Evolutionary conservation across 129 eudicot species (phyloP).

Genomic region (Arctium lappa): DNA sequence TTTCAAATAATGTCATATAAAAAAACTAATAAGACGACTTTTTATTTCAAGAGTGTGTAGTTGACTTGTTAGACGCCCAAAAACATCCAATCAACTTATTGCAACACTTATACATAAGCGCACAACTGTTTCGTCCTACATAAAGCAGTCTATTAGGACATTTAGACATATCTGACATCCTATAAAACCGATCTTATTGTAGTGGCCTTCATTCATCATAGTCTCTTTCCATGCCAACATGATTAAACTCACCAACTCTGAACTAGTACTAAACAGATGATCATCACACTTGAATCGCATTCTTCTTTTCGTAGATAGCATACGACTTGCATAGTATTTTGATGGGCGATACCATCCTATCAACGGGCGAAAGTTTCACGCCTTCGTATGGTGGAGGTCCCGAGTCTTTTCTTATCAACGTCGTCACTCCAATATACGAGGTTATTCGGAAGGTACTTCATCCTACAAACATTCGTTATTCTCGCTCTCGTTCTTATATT

Average conservation of each 20-base stretch:
- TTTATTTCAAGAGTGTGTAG: too few species aligned
- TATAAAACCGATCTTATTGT: not conserved
- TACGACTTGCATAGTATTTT: slow-evolving; percentile 84
- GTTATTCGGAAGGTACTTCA: slow-evolving; percentile 71
- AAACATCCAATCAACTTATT: not conserved
- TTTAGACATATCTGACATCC: not conserved
- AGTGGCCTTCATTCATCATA: too few species aligned
- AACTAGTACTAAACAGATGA: not conserved
- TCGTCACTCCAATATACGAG: slow-evolving; percentile 66
- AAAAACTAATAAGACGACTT: too few species aligned
- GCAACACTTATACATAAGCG: not conserved
- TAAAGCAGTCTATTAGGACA: not conserved
- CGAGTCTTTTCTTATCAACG: slow-evolving; percentile 68
- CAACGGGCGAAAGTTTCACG: slow-evolving; percentile 60
- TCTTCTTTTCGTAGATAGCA: slow-evolving; percentile 63
- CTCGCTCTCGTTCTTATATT: not conserved
- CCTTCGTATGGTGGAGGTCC: slow-evolving; percentile 75
- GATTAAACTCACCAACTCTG: not conserved
- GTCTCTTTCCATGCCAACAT: not conserved
- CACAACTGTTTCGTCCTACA: not conserved
- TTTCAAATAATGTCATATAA: too few species aligned
- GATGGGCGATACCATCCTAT: slow-evolving; percentile 69
- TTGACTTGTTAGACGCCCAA: not conserved
- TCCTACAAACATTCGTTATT: not conserved
- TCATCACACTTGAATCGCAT: not conserved